Conservation (phyloP, 2,329 filamentous ascomycete genomes). For the Blumeria hordei region DNA sequence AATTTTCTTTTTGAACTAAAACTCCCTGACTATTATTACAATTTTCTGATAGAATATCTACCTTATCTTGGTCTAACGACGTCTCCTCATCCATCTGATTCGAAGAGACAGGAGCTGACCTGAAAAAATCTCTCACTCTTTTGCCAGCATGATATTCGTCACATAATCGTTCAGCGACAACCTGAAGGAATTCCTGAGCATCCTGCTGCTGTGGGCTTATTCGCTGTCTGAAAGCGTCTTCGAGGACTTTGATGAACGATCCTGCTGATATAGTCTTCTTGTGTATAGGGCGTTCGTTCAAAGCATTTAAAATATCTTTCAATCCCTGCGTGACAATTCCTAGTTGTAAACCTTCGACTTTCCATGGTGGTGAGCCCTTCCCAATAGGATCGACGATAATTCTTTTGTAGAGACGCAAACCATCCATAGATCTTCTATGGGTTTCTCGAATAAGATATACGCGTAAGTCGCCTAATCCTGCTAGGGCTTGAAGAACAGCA, state of each 20-base stretch:
- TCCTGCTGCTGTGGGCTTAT: conserved; percentile 93
- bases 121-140: conserved; percentile 40
- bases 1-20: background rate
- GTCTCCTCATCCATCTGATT: conserved; percentile 2
- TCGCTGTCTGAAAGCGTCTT: conserved; percentile 65
- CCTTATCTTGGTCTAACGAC: background rate
- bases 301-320: conserved; percentile 73
- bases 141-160: conserved; percentile 82
- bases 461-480: conserved; percentile 69
- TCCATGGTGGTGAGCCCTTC: conserved; percentile 28
- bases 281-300: conserved; percentile 85
- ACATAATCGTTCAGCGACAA: conserved; percentile 72
- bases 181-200: conserved; percentile 88
- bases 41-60: background rate
- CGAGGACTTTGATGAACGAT: conserved; percentile 62
- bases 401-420: conserved; percentile 46
- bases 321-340: conserved; percentile 67
- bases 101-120: conserved; percentile 8
- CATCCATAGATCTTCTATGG: conserved; percentile 61
- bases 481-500: conserved; percentile 78
- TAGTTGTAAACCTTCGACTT: conserved; percentile 44
- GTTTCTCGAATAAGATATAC: conserved; percentile 82
- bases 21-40: background rate
- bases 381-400: conserved; percentile 26
- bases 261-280: conserved; percentile 79